Conservation (phyloP, 805 yeast genomes). For the Saccharomyces paradoxus region DNA sequence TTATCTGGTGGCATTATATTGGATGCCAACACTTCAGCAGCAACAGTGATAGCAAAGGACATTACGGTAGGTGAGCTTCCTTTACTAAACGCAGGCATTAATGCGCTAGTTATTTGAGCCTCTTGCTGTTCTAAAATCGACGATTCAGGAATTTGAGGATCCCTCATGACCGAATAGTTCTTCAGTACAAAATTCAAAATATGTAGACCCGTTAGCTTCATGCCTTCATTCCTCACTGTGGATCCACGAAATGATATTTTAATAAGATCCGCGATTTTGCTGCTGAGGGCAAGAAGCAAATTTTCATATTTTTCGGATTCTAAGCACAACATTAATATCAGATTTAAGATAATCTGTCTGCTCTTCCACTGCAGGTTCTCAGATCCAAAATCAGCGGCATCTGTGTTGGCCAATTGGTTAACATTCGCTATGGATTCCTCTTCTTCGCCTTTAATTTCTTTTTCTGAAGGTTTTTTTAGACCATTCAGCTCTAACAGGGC, state of each 20-base stretch:
- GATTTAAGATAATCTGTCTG: slow-evolving; percentile 31
- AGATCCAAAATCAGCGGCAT: slow-evolving; percentile 2
- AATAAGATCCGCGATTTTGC: slow-evolving; percentile 57
- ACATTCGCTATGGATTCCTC: slow-evolving; percentile 37
- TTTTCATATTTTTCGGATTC: slow-evolving; percentile 5
- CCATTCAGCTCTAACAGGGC: slow-evolving; percentile 33
- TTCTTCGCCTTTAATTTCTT: slow-evolving; percentile 39
- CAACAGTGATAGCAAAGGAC: slow-evolving; percentile 65
- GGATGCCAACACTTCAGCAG: slow-evolving; percentile 68
- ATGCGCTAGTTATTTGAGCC: slow-evolving; percentile 85
- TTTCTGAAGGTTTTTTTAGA: slow-evolving; percentile 26
- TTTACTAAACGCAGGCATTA: slow-evolving; percentile 73
- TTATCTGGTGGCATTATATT: slow-evolving; percentile 43
- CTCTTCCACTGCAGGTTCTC: slow-evolving; percentile 38
- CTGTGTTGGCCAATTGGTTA: neutral
- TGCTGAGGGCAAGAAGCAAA: neutral
- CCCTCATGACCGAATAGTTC: slow-evolving; percentile 52
- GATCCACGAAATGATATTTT: slow-evolving; percentile 75
- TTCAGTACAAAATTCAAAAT: slow-evolving; percentile 57
- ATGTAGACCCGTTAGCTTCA: slow-evolving; percentile 58
- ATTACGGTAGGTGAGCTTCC: slow-evolving; percentile 70
- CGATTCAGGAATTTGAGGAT: slow-evolving; percentile 63
- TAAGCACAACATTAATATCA: slow-evolving; percentile 22
- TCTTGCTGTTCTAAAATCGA: slow-evolving; percentile 84
- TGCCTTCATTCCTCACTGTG: slow-evolving; percentile 53